A percentile compares a stretch with the other conserved stretches of the same genome.
Conservation (phyloP, 371 early-diverging fungal genomes). For the Rhizopus arrhizus region DNA sequence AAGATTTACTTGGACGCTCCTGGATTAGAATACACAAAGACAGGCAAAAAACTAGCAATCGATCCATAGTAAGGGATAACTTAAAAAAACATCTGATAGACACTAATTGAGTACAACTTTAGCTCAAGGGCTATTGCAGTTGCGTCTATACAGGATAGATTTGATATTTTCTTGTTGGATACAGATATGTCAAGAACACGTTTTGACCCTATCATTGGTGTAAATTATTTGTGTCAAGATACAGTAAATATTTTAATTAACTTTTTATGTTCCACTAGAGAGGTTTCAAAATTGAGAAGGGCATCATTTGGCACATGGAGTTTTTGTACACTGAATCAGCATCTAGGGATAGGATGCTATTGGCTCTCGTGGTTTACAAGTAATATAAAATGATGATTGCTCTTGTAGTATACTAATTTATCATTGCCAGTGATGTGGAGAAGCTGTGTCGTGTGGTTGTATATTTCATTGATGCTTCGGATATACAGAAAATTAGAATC, state of each 20-base stretch:
- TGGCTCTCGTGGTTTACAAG: constrained; percentile 42
- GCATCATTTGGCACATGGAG: constrained; percentile 56
- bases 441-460: constrained; percentile 34
- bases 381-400: constrained; percentile 10
- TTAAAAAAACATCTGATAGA: not conserved
- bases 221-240: constrained; percentile 10
- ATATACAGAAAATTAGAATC: constrained; percentile 27
- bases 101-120: not conserved
- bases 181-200: constrained; percentile 27
- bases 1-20: constrained; percentile 40
- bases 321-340: constrained; percentile 36
- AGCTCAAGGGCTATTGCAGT: constrained; percentile 46
- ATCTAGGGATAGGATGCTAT: constrained; percentile 33
- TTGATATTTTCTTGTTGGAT: constrained; percentile 43
- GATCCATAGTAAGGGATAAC: constrained; percentile 42
- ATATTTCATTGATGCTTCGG: constrained; percentile 39
- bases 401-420: not conserved
- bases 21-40: constrained; percentile 40
- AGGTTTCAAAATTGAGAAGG: constrained; percentile 38
- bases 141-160: constrained; percentile 41
- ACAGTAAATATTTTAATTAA: not conserved
- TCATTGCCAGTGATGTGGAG: constrained; percentile 38
- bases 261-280: constrained; percentile 24
- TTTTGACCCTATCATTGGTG: constrained; percentile 43
- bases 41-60: constrained; percentile 38